These are phyloP conservation scores for Pseudogymnoascus sp. DNA, from an alignment of 2,329 filamentous ascomycete genomes.

Conservation along the genomic window DNA sequence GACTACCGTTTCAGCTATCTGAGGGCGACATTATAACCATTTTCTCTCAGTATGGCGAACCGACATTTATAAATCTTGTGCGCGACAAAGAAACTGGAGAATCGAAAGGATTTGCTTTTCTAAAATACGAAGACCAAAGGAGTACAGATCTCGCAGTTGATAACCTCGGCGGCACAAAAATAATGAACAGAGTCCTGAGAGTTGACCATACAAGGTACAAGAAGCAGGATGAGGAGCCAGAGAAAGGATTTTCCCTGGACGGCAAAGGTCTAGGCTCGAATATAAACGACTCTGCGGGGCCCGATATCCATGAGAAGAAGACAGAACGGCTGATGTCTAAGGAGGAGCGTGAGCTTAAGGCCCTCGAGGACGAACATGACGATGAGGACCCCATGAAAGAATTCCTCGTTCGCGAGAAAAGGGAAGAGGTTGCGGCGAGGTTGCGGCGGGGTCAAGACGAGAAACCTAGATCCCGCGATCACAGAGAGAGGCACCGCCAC, in stretches of 20 bases:
- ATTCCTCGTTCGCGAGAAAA: slow-evolving; percentile 83
- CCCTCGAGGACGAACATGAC: slow-evolving; percentile 70
- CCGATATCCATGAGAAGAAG: slow-evolving; percentile 33
- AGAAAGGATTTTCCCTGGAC: slow-evolving; percentile 16
- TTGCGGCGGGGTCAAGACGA: slow-evolving; percentile 41
- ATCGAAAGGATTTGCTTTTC: slow-evolving; percentile 86
- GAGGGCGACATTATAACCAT: slow-evolving; percentile 95
- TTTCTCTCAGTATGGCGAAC: slow-evolving; percentile 95
- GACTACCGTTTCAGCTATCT: slow-evolving; percentile 81
- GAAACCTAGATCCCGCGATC: slow-evolving; percentile 12
- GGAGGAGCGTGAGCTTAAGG: slow-evolving; percentile 72
- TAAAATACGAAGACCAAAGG: slow-evolving; percentile 97
- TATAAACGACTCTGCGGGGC: slow-evolving; percentile 11
- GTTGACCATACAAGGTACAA: slow-evolving; percentile 95
- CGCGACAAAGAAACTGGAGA: slow-evolving; percentile 96
- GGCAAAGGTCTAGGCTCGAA: slow-evolving; percentile 10
- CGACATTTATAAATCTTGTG: slow-evolving; percentile 81
- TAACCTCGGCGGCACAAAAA: slow-evolving; percentile 79
- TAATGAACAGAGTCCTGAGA: slow-evolving; percentile 69
- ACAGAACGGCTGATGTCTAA: slow-evolving; percentile 55
- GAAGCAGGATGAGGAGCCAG: slow-evolving; percentile 64
- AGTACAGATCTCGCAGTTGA: slow-evolving; percentile 94
- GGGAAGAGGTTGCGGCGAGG: slow-evolving; percentile 72
- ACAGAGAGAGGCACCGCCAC: neutral
- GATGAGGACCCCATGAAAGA: slow-evolving; percentile 97